phyloP scores from a whole-genome alignment of 2,329 filamentous ascomycete genomes.

The Tolypocladium paradoxum region DNA sequence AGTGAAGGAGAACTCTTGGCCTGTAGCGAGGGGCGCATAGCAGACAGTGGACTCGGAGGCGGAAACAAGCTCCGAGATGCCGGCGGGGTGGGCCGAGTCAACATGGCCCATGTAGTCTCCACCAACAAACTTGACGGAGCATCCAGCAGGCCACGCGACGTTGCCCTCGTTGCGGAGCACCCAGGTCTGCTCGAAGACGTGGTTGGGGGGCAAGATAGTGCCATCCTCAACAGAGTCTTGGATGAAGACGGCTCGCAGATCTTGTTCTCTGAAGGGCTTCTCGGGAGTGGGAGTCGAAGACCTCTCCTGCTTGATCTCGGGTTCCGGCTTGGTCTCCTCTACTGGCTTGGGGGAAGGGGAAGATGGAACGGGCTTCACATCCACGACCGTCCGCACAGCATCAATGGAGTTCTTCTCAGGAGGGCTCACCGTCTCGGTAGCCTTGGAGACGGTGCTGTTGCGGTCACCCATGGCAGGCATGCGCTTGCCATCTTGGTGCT shows the following conservation, averaged over 20 bases:
- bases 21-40: conserved; percentile 56
- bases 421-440: conserved; percentile 33
- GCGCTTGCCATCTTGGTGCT: conserved; percentile 56
- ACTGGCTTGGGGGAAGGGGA: conserved; percentile 4
- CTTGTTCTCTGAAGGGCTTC: conserved; percentile 12
- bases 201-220: conserved; percentile 56
- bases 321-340: conserved; percentile 17
- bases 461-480: conserved; percentile 65
- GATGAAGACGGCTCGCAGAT: conserved; percentile 53
- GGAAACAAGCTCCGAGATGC: conserved; percentile 61
- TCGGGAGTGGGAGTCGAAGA: conserved; percentile 2
- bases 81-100: conserved; percentile 69
- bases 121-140: conserved; percentile 81
- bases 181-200: conserved; percentile 84
- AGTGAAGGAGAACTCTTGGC: conserved; percentile 69
- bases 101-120: conserved; percentile 95
- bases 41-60: conserved; percentile 78
- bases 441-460: conserved; percentile 29
- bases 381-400: conserved; percentile 59
- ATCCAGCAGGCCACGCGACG: conserved; percentile 74
- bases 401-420: conserved; percentile 36
- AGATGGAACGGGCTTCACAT: conserved; percentile 54
- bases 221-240: conserved; percentile 73
- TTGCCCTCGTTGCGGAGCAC: conserved; percentile 76
- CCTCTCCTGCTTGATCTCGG: conserved; percentile 13